phyloP scores from a whole-genome alignment of 345 rosid genomes.

The Microcos paniculata region DNA sequence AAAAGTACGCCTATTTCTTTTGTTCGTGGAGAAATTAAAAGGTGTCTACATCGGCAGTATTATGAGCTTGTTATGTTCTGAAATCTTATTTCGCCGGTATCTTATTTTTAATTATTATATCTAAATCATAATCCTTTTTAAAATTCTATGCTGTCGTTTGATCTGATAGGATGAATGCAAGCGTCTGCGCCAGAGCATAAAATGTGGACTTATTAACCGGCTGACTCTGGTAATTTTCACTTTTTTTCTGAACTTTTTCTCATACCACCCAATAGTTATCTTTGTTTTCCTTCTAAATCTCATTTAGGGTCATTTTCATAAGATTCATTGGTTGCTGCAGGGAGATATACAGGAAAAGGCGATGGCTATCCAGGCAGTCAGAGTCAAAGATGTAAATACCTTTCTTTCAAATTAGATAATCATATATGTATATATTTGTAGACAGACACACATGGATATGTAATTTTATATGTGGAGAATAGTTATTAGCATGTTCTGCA shows the following conservation, averaged over 20 bases:
- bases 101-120: background rate
- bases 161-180: constrained; percentile 91
- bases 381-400: constrained; percentile 90
- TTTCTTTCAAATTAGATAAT: background rate
- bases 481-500: background rate
- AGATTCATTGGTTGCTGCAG: constrained; percentile 39
- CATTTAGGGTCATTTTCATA: constrained; percentile 1
- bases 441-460: background rate
- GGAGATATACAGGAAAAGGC: constrained; percentile 96
- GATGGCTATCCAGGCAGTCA: constrained; percentile 77
- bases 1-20: background rate
- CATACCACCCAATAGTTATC: background rate
- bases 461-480: background rate
- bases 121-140: background rate
- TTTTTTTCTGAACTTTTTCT: background rate
- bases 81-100: background rate
- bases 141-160: constrained; percentile 8
- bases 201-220: constrained; percentile 85
- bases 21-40: background rate
- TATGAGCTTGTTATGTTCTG: background rate
- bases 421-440: background rate
- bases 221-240: constrained; percentile 75
- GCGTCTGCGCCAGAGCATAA: constrained; percentile 96
- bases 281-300: background rate
- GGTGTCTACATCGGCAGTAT: background rate